Percentiles rank a stretch among this genome's conserved stretches.
Conservation (phyloP, 371 early-diverging fungal species). For the Syncephalastrum sp. region DNA sequence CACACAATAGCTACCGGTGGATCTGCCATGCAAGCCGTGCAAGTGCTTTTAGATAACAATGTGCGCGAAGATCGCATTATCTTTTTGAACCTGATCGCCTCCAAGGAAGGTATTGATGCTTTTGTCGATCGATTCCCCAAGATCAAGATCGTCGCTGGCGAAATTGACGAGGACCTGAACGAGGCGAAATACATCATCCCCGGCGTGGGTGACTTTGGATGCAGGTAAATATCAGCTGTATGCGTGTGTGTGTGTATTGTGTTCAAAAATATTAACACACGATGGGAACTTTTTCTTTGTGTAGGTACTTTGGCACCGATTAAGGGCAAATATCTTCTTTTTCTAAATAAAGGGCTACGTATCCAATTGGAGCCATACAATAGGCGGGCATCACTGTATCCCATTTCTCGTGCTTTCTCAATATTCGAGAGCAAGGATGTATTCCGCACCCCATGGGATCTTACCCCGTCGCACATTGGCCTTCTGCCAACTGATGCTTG, state of each 20-base stretch:
- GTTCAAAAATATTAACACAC: background rate
- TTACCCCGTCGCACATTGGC: slow-evolving; percentile 53
- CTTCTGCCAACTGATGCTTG: slow-evolving; percentile 58
- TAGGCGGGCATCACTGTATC: no score
- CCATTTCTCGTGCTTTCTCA: no score
- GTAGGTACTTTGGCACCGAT: slow-evolving; percentile 27
- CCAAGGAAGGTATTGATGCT: slow-evolving; percentile 82
- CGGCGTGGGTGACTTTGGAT: slow-evolving; percentile 94
- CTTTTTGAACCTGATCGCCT: slow-evolving; percentile 79
- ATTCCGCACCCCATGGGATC: slow-evolving; percentile 79
- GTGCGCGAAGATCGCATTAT: slow-evolving; percentile 87
- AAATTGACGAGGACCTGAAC: slow-evolving; percentile 83
- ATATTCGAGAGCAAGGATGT: slow-evolving; percentile 68
- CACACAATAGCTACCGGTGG: slow-evolving; percentile 82
- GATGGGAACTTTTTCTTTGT: slow-evolving; percentile 1
- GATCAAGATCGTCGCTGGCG: slow-evolving; percentile 84
- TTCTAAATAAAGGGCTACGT: no score
- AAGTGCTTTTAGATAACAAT: slow-evolving; percentile 81
- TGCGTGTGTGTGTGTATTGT: background rate
- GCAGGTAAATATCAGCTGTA: slow-evolving; percentile 35
- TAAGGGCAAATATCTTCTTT: slow-evolving; percentile 1
- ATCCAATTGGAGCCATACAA: no score
- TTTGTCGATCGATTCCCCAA: slow-evolving; percentile 73
- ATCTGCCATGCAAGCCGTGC: slow-evolving; percentile 88
- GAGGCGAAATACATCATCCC: slow-evolving; percentile 87